Evolutionary conservation across 441 rosid species (phyloP).

Genomic region (Populus hybrid): DNA sequence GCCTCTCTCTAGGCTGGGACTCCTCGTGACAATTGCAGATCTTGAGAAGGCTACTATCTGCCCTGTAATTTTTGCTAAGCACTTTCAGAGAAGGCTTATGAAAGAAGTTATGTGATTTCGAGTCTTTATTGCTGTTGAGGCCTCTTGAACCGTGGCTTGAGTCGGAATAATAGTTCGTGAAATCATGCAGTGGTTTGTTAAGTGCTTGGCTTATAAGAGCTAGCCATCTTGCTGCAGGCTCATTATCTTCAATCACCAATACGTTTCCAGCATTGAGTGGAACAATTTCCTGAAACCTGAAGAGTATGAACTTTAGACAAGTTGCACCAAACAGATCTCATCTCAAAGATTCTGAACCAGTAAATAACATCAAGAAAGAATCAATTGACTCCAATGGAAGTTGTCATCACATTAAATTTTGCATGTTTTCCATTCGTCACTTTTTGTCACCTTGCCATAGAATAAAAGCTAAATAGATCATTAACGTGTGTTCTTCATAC

Average conservation of each 20-base stretch:
- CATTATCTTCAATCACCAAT: conserved; percentile 82
- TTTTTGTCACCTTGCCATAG: background rate
- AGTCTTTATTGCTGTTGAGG: conserved; percentile 30
- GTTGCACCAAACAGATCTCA: background rate
- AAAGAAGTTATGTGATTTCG: conserved; percentile 51
- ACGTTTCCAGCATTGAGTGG: conserved; percentile 93
- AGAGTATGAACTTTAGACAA: background rate
- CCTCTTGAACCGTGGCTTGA: conserved; percentile 29
- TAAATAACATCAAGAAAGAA: background rate
- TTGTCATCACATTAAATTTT: background rate
- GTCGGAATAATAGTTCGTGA: conserved; percentile 28
- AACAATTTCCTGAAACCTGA: conserved; percentile 95
- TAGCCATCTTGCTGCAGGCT: conserved; percentile 94
- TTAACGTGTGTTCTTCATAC: conserved; percentile 37
- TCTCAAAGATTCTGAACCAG: background rate
- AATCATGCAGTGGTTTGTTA: conserved; percentile 48
- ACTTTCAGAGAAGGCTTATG: conserved; percentile 76
- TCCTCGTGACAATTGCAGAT: conserved; percentile 68
- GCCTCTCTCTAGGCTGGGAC: conserved; percentile 28
- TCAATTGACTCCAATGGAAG: background rate
- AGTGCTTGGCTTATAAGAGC: conserved; percentile 73
- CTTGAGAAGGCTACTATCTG: conserved; percentile 63
- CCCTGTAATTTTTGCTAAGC: conserved; percentile 56
- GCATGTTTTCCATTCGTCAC: background rate
- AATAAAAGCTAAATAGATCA: background rate